Conservation (phyloP, 2,329 filamentous ascomycete genomes). For the Aspergillus pseudoglaucus region DNA sequence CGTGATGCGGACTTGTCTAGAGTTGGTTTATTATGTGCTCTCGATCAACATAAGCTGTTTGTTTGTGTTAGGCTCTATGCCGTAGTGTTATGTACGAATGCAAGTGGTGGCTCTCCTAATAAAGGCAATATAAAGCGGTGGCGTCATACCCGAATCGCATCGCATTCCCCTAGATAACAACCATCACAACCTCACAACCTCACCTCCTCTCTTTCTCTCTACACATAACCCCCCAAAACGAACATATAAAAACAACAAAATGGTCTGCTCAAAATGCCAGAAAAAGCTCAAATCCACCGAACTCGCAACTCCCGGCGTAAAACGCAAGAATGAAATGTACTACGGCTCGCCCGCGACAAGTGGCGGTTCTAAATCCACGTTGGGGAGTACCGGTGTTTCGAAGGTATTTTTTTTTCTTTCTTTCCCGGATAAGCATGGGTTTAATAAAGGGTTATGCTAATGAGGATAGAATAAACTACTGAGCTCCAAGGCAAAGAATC, state of each 20-base stretch:
- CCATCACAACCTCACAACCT: too few species aligned
- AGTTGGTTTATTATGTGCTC: too few species aligned
- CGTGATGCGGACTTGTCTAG: too few species aligned
- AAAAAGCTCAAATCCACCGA: slow-evolving; percentile 55
- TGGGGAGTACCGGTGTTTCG: slow-evolving; percentile 53
- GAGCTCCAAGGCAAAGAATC: slow-evolving; percentile 59
- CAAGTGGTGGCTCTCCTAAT: too few species aligned
- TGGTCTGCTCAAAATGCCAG: slow-evolving; percentile 62
- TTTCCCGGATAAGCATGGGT: not conserved
- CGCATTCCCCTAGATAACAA: too few species aligned
- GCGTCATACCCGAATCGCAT: too few species aligned
- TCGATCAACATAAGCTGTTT: too few species aligned
- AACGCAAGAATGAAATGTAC: slow-evolving; percentile 63
- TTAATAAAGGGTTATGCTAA: not conserved
- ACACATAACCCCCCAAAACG: too few species aligned
- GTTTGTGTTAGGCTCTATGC: too few species aligned
- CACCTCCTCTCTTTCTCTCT: too few species aligned
- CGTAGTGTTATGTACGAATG: too few species aligned
- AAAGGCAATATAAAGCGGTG: too few species aligned
- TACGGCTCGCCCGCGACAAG: slow-evolving; percentile 50
- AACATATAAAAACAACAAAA: slow-evolving; percentile 23
- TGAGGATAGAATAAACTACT: slow-evolving; percentile 53
- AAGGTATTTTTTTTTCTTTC: slow-evolving; percentile 42
- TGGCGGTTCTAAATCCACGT: slow-evolving; percentile 39
- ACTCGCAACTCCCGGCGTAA: slow-evolving; percentile 58